Percentiles rank a stretch among this genome's conserved stretches.
These are phyloP conservation scores for Paraphoma chrysanthemicola DNA, from an alignment of 2,329 filamentous ascomycete species.

Conservation along the genomic window DNA sequence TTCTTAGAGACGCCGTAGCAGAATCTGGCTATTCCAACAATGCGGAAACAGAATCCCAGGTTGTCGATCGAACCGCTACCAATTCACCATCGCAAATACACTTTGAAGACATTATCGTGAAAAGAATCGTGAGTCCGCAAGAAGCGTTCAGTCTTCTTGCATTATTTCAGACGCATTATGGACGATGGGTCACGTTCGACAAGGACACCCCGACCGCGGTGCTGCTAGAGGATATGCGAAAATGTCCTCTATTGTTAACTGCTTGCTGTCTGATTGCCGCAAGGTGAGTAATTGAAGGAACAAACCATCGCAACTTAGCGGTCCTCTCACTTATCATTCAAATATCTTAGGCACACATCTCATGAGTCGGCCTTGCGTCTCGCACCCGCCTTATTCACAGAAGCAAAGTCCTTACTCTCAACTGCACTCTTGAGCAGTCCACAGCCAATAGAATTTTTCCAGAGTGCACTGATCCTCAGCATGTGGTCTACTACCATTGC, in stretches of 20 bases:
- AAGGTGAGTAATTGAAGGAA: constrained; percentile 15
- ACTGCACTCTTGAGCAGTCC: constrained; percentile 45
- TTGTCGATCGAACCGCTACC: constrained; percentile 8
- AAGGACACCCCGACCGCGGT: constrained; percentile 28
- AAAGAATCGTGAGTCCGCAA: constrained; percentile 26
- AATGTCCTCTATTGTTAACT: constrained; percentile 49
- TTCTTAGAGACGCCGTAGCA: constrained; percentile 24
- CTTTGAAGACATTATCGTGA: constrained; percentile 32
- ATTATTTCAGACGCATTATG: constrained; percentile 51
- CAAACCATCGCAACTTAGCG: no score
- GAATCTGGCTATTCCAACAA: constrained; percentile 8
- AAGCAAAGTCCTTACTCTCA: constrained; percentile 40
- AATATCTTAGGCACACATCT: constrained; percentile 39
- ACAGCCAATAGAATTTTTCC: constrained; percentile 54
- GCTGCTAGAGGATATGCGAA: constrained; percentile 43
- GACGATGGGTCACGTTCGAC: constrained; percentile 52
- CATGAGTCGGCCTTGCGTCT: constrained; percentile 45
- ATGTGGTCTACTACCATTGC: constrained; percentile 57
- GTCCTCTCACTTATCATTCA: no score
- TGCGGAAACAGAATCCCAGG: constrained; percentile 1
- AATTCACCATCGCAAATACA: constrained; percentile 13
- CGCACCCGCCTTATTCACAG: constrained; percentile 49
- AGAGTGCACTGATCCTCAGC: constrained; percentile 51
- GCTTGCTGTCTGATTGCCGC: constrained; percentile 53
- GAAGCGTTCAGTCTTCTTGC: constrained; percentile 28